These are phyloP conservation scores for Discostella pseudostelligera DNA, from an alignment of 108 stramenopile species.

Conservation along the genomic window DNA sequence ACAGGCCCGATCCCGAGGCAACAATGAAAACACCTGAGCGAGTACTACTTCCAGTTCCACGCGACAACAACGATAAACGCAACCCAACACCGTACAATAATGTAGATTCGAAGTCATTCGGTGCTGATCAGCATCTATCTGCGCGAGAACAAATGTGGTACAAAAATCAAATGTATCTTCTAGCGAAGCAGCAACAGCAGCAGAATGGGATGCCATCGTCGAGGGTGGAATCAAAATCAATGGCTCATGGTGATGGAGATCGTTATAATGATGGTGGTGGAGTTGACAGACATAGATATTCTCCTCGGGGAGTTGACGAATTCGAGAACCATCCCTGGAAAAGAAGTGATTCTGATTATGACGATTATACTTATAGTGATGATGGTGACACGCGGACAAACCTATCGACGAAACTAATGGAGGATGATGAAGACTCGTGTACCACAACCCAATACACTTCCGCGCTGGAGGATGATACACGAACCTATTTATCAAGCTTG, in stretches of 20 bases:
- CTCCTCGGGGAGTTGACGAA: constrained; percentile 11
- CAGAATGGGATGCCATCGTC: constrained; percentile 9
- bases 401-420: not conserved
- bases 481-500: constrained; percentile 17
- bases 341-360: constrained; percentile 1
- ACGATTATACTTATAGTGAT: not conserved
- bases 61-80: not conserved
- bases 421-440: not conserved
- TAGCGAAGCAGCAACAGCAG: constrained; percentile 14
- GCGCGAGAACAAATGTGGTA: constrained; percentile 34
- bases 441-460: constrained; percentile 12
- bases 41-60: not conserved
- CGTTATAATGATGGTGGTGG: constrained; percentile 1
- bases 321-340: constrained; percentile 2
- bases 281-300: constrained; percentile 1
- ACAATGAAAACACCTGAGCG: not conserved
- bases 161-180: constrained; percentile 29
- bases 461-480: constrained; percentile 15
- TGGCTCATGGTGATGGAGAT: not conserved
- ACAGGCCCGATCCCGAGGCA: not conserved
- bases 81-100: not conserved
- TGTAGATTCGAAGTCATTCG: not conserved
- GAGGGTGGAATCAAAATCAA: constrained; percentile 1
- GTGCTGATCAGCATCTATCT: not conserved
- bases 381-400: not conserved